Evolutionary conservation across 345 rosid species (phyloP).

Genomic region (Salix viminalis): DNA sequence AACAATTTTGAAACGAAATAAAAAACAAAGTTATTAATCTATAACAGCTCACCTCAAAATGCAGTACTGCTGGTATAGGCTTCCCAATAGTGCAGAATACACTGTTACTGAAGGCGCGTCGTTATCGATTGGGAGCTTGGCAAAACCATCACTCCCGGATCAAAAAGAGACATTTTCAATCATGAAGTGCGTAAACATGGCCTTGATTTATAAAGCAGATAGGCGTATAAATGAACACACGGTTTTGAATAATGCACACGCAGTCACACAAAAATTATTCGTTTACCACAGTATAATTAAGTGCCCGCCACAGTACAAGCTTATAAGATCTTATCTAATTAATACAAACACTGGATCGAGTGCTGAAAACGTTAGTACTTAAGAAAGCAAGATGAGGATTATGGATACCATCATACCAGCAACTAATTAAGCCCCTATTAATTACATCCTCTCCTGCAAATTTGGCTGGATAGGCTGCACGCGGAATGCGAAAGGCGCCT

Average conservation of each 20-base stretch:
- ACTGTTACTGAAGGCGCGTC: too few relatives aligned
- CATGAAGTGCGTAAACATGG: neutral
- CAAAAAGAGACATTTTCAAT: neutral
- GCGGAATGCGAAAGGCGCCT: slow-evolving; percentile 43
- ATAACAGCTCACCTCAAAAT: too few relatives aligned
- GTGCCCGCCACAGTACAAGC: neutral
- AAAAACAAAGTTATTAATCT: too few relatives aligned
- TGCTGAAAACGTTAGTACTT: neutral
- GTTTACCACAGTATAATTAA: neutral
- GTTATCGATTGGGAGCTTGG: too few relatives aligned
- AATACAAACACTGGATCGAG: neutral
- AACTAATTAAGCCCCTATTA: neutral
- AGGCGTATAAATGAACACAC: neutral
- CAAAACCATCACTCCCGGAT: neutral
- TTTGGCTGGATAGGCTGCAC: slow-evolving; percentile 61
- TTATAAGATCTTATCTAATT: neutral
- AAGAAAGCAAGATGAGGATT: neutral
- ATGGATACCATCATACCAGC: neutral
- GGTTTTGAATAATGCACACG: neutral
- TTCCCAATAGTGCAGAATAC: too few relatives aligned
- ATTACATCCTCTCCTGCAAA: slow-evolving; percentile 52
- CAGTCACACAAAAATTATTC: neutral
- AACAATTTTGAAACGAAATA: too few relatives aligned
- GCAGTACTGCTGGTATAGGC: too few relatives aligned
- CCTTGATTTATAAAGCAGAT: neutral